Evolutionary conservation across 1,139 yeast species (phyloP), one percentile per base, ranked within the genome.

Genomic region (Magnusiomyces fungicola): DNA sequence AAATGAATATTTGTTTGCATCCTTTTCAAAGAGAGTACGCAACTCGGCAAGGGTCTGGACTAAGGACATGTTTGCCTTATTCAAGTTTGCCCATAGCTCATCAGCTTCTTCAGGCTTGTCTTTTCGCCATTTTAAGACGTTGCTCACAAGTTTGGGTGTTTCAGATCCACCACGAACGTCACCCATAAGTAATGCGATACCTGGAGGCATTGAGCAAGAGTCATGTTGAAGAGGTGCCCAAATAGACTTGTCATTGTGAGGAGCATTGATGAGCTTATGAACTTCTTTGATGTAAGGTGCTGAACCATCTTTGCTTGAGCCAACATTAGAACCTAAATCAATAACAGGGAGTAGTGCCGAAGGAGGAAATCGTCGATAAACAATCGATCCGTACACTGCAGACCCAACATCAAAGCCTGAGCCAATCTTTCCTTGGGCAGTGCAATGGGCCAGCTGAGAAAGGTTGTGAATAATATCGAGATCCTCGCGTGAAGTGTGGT

Each of bases 321-420:
- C 47, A 9, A 49, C 44, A 7, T 29, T 23, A 22, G 43, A 44
- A 10, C 29, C 21, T 12, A 24, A n/a, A 29, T 45, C 50, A 30
- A 19, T 19, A 29, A 3, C 33, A 5, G 43, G 23, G 9, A 43
- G 50, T 3, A 39, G 36, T 3, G 46, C 41, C 3, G 52, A 53
- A 0, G 70, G 60, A 1, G 62, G 59, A 61, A 92, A 92, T 53
- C 98, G 71, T 37, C 78, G 74, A 65, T 92, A 92, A 4, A 81
- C 74, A 44, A 90, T 84, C 0, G 96, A 85, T 2, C 98, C 98
- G 66, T 76, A 92, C 0, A 87, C 83, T 0, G 98, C 98, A 7
- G 97, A 83, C 0, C 96, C 97, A 40, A 94, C 95, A 63, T 92
- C 98, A 65, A 92, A 92, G 0, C 98, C 98, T 2, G 96, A 87